Conservation (phyloP, 495 filamentous ascomycete species). For the Aspergillus cavernicola region DNA sequence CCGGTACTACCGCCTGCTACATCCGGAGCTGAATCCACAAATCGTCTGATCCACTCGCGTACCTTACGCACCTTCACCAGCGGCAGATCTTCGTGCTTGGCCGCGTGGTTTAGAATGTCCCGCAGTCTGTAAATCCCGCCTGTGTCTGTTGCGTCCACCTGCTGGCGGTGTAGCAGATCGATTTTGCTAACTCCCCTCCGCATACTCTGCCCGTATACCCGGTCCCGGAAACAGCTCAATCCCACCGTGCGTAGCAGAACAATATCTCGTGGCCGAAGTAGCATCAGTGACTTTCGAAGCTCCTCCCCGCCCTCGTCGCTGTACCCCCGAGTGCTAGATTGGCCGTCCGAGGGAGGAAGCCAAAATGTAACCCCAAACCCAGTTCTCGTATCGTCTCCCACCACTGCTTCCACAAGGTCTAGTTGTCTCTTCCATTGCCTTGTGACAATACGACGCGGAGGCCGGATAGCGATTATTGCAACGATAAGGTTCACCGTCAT, state of each 20-base stretch:
- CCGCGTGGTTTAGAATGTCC: conserved; percentile 15
- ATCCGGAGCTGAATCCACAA: conserved; percentile 53
- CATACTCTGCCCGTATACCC: conserved; percentile 75
- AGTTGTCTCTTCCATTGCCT: conserved; percentile 46
- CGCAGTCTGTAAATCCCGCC: conserved; percentile 36
- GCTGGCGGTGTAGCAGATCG: conserved; percentile 58
- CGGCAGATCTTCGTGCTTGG: conserved; percentile 43
- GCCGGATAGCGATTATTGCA: conserved; percentile 67
- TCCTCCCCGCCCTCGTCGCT: conserved; percentile 26
- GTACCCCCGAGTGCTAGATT: conserved; percentile 18
- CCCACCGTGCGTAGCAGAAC: conserved; percentile 73
- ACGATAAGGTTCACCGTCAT: conserved; percentile 75
- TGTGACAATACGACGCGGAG: conserved; percentile 57
- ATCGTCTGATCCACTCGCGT: conserved; percentile 68
- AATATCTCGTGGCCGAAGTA: conserved; percentile 65
- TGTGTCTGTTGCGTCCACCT: conserved; percentile 37
- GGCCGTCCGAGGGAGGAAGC: conserved; percentile 44
- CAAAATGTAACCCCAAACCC: conserved; percentile 85
- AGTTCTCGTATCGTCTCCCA: conserved; percentile 81
- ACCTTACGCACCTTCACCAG: conserved; percentile 63
- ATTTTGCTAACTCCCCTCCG: conserved; percentile 66
- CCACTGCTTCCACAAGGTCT: conserved; percentile 70
- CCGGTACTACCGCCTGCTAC: conserved; percentile 34
- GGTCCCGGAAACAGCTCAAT: conserved; percentile 65
- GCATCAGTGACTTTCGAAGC: conserved; percentile 41